These are phyloP conservation scores for Diaporthe citri DNA, from an alignment of 2,329 filamentous ascomycete genomes.

Conservation along the genomic window DNA sequence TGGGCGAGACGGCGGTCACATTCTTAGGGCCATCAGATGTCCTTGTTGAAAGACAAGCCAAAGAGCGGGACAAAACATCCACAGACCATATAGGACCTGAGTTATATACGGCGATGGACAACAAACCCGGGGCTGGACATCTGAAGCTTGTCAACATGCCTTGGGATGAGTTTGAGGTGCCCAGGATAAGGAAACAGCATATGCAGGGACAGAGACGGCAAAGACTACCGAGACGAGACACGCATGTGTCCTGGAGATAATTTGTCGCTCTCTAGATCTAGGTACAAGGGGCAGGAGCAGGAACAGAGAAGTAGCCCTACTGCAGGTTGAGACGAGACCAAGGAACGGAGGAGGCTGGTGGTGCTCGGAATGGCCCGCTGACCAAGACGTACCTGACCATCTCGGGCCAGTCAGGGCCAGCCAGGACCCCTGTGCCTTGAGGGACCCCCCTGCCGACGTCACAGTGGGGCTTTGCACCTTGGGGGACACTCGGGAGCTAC, in stretches of 20 bases:
- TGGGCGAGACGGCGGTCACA: background rate
- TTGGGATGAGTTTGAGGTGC: background rate
- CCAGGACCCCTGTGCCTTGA: background rate
- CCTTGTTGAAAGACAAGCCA: background rate
- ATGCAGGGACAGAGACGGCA: background rate
- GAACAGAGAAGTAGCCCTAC: background rate
- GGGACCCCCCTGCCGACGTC: conserved; percentile 9
- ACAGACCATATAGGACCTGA: background rate
- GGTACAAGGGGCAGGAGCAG: background rate
- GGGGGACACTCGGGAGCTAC: background rate
- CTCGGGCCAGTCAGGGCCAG: background rate
- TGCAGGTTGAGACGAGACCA: conserved; percentile 5
- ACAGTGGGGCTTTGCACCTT: conserved; percentile 3
- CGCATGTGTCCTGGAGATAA: background rate
- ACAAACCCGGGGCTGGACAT: background rate
- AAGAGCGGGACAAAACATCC: background rate
- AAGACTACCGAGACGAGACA: background rate
- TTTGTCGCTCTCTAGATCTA: background rate
- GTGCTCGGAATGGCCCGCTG: conserved; percentile 14
- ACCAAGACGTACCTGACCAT: background rate
- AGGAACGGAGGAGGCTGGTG: conserved; percentile 12
- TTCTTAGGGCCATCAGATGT: background rate
- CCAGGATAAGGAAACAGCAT: background rate
- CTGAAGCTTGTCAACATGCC: background rate
- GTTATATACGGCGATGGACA: background rate